phyloP scores from a whole-genome alignment of 148 eudicot species.

The Suaeda aralocaspica region DNA sequence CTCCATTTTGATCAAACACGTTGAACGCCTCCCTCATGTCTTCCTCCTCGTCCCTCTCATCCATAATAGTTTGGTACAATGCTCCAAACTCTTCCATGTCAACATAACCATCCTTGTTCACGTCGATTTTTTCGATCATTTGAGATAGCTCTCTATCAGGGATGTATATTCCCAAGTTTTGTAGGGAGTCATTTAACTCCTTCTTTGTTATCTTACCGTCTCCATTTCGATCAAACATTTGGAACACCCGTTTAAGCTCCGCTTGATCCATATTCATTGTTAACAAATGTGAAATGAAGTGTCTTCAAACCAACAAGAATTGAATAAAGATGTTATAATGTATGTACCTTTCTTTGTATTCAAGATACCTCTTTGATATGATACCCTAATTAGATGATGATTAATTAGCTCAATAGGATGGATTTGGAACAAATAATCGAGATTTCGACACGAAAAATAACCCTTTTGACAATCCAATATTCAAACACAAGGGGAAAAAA shows the following conservation, averaged over 20 bases:
- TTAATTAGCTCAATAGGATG: background rate
- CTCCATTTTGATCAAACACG: slow-evolving; percentile 86
- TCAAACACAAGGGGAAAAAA: too few relatives aligned
- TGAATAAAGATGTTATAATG: too few relatives aligned
- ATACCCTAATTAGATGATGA: background rate
- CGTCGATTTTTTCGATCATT: slow-evolving; percentile 70
- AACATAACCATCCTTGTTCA: slow-evolving; percentile 61
- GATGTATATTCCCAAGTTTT: slow-evolving; percentile 61
- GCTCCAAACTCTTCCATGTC: slow-evolving; percentile 73
- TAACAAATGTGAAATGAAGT: background rate
- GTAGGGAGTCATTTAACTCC: slow-evolving; percentile 59
- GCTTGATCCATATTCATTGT: slow-evolving; percentile 42
- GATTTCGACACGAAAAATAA: background rate
- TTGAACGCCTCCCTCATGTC: slow-evolving; percentile 90
- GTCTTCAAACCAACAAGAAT: too few relatives aligned
- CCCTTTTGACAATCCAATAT: background rate
- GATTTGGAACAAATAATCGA: background rate
- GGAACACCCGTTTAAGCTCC: slow-evolving; percentile 63
- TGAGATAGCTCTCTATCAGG: slow-evolving; percentile 58
- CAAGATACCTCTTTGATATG: too few relatives aligned
- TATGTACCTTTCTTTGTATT: background rate
- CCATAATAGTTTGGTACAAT: slow-evolving; percentile 60
- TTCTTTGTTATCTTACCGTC: slow-evolving; percentile 60
- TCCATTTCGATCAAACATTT: slow-evolving; percentile 78
- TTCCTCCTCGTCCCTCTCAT: slow-evolving; percentile 71